A percentile compares a stretch with the other conserved stretches of the same genome.
phyloP scores from a whole-genome alignment of 257 asterid genomes.

The Henckelia pumila region DNA sequence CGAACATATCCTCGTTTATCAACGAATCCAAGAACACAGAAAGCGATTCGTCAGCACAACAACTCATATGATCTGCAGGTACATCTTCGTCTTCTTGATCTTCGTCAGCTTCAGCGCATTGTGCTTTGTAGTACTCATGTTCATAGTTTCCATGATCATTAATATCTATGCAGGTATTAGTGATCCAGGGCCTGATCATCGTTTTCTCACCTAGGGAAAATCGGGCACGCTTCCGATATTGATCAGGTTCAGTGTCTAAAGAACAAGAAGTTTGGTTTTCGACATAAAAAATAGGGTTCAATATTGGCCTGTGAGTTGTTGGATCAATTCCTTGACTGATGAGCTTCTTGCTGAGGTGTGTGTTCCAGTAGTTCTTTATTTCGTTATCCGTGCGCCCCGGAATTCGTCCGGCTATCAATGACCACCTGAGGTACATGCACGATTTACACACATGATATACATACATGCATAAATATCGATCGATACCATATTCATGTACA shows the following conservation, averaged over 20 bases:
- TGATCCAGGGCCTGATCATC: constrained; percentile 12
- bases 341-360: constrained; percentile 61
- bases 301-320: constrained; percentile 66
- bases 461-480: no score
- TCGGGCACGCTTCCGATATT: not conserved
- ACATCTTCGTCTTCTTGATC: constrained; percentile 24
- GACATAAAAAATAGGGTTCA: constrained; percentile 17
- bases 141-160: not conserved
- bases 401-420: constrained; percentile 74
- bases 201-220: constrained; percentile 11
- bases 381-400: constrained; percentile 75
- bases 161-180: not conserved
- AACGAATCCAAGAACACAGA: constrained; percentile 62
- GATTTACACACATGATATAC: not conserved
- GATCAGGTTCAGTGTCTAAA: constrained; percentile 6
- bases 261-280: constrained; percentile 14
- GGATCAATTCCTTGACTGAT: constrained; percentile 78
- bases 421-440: constrained; percentile 45
- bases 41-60: constrained; percentile 45
- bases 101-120: constrained; percentile 2
- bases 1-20: constrained; percentile 57
- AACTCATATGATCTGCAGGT: constrained; percentile 15
- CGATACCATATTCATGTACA: no score
- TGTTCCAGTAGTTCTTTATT: constrained; percentile 76
- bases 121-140: not conserved